These are phyloP conservation scores for Septoria petroselini DNA, from an alignment of 2,329 filamentous ascomycete species.

Conservation along the genomic window DNA sequence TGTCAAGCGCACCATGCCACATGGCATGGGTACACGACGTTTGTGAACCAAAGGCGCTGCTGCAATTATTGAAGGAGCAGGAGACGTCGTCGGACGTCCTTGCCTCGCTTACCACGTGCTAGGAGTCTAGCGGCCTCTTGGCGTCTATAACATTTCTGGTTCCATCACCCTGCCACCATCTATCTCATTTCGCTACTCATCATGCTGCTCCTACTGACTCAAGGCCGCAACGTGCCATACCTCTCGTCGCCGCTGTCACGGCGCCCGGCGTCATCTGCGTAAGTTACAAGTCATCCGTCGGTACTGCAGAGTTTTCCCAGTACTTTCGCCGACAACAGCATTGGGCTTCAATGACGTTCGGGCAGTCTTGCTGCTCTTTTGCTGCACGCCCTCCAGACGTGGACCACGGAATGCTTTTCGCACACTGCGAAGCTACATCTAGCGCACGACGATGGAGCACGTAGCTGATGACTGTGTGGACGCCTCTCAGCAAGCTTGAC, in stretches of 20 bases:
- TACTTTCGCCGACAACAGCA: not conserved
- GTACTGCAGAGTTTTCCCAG: slow-evolving; percentile 5
- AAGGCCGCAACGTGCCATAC: too few species aligned
- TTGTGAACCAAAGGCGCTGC: slow-evolving; percentile 1
- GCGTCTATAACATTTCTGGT: too few species aligned
- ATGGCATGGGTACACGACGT: slow-evolving; percentile 10
- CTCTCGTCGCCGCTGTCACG: not conserved
- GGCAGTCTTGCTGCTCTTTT: slow-evolving; percentile 12
- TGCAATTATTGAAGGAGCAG: not conserved
- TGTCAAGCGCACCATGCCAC: slow-evolving; percentile 10
- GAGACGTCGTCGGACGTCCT: slow-evolving; percentile 5
- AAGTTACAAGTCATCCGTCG: not conserved
- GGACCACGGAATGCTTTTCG: slow-evolving; percentile 10
- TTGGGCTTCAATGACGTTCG: slow-evolving; percentile 9
- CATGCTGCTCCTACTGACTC: too few species aligned
- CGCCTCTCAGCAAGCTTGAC: slow-evolving; percentile 4
- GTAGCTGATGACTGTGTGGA: slow-evolving; percentile 1
- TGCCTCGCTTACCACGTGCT: not conserved
- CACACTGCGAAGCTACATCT: slow-evolving; percentile 4
- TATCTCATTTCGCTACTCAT: too few species aligned
- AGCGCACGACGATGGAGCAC: slow-evolving; percentile 4
- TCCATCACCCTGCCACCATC: too few species aligned
- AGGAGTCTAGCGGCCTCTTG: too few species aligned
- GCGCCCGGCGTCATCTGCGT: not conserved
- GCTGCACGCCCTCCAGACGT: slow-evolving; percentile 8